Evolutionary conservation across 257 asterid species (phyloP), one percentile per base, ranked within the genome.

Genomic region (Cordia subcordata): DNA sequence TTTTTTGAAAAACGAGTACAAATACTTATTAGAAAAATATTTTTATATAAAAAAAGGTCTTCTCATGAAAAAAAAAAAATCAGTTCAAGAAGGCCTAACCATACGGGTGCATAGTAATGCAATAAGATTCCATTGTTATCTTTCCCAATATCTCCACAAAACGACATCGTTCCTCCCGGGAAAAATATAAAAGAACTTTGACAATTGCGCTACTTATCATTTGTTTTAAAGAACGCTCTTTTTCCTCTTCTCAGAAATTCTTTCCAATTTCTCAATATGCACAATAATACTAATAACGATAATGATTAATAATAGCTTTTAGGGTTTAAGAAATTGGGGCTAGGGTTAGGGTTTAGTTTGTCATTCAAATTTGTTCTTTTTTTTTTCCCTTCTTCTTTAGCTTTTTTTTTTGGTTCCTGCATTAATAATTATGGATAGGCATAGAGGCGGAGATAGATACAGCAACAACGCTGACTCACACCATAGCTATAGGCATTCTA

Each of bases 361-460:
- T 42, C 4, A 42, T 42, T 42, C 15, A 10, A 14, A 42, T 42
- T 42, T 42, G 4, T 4, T 10, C 10, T 42, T 42, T 42, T 11
- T 42, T 42, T 42, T 42, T 1, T 1, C 35, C 10, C 47, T 33
- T 17, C n/a, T n/a, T n/a, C n/a, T n/a, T n/a, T n/a, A n/a, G n/a
- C n/a, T n/a, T n/a, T n/a, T n/a, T n/a, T n/a, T n/a, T n/a, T n/a
- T n/a, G n/a, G n/a, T n/a, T 14, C 11, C 21, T 13, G 8, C 10
- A 13, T 1, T 17, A 38, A 10, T 19, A 12, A 8, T 19, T 37
- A 61, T 71, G 77, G 72, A 71, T 17, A 60, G 77, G 42, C 77
- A 66, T 42, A 55, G 47, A 42, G 75, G 66, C 9, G 69, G 66
- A 2, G 67, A 55, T 45, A 68, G 77, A 16, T 61, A 65, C 18